Conservation (phyloP, 371 early-diverging fungal species). For the Lichtheimia corymbifera region DNA sequence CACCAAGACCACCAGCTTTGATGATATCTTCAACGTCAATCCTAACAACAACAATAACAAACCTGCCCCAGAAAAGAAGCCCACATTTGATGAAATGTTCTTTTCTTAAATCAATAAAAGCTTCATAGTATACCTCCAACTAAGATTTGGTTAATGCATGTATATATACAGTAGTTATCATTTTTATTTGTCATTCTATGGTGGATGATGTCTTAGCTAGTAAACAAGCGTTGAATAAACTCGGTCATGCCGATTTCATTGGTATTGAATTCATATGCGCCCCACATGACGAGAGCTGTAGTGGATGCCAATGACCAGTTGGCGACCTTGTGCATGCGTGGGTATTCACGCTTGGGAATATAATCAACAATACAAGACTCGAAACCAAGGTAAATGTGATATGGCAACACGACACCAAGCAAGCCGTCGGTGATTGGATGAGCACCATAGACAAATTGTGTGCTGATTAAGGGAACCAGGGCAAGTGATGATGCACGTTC, state of each 20-base stretch:
- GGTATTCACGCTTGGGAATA: conserved; percentile 69
- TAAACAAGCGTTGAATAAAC: conserved; percentile 79
- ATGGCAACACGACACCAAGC: conserved; percentile 85
- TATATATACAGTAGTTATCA: too few species aligned
- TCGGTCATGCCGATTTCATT: conserved; percentile 92
- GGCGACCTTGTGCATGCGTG: conserved; percentile 60
- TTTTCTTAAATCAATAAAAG: conserved; percentile 14
- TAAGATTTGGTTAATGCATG: neutral
- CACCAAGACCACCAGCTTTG: conserved; percentile 10
- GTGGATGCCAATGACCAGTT: conserved; percentile 60
- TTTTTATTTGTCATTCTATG: neutral
- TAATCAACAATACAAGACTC: conserved; percentile 81
- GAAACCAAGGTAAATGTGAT: conserved; percentile 85
- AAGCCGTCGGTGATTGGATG: conserved; percentile 84
- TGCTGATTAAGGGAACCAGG: conserved; percentile 76
- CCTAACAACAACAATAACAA: conserved; percentile 5
- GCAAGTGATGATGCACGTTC: conserved; percentile 81
- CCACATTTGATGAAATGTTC: conserved; percentile 24
- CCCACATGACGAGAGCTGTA: conserved; percentile 78
- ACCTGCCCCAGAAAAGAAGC: conserved; percentile 11
- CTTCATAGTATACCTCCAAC: too few species aligned
- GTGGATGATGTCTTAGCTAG: conserved; percentile 52
- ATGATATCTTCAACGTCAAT: conserved; percentile 19
- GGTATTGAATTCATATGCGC: conserved; percentile 93
- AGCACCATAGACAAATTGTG: conserved; percentile 76